These are phyloP conservation scores for Plasmodium vinckei DNA, from an alignment of 169 alveolate species.

Conservation along the genomic window DNA sequence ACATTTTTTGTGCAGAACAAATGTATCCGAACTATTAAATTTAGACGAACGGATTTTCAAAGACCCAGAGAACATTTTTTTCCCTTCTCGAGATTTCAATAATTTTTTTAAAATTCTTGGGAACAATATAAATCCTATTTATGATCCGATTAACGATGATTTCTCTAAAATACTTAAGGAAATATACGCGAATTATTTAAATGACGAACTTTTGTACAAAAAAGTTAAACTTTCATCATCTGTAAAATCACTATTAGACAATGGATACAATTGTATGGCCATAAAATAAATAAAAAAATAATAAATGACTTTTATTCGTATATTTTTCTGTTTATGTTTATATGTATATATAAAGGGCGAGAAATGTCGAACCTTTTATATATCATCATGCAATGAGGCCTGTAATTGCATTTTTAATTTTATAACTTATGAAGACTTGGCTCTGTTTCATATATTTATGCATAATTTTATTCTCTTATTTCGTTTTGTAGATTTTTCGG, in stretches of 20 bases:
- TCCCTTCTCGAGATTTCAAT: constrained; percentile 49
- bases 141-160: constrained; percentile 29
- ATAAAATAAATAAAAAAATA: not conserved
- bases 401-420: too few relatives aligned
- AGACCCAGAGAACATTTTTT: constrained; percentile 71
- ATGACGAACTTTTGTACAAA: constrained; percentile 50
- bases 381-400: too few relatives aligned
- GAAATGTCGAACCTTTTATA: too few relatives aligned
- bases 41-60: constrained; percentile 73
- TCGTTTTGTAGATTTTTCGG: constrained; percentile 28
- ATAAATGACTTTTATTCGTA: too few relatives aligned
- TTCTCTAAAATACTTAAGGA: constrained; percentile 47
- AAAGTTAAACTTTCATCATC: constrained; percentile 19
- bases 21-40: constrained; percentile 41
- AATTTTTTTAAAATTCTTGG: constrained; percentile 42
- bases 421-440: too few relatives aligned
- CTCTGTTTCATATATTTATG: too few relatives aligned
- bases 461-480: too few relatives aligned
- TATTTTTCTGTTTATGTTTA: too few relatives aligned
- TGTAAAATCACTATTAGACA: constrained; percentile 20
- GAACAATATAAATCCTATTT: constrained; percentile 5
- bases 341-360: too few relatives aligned
- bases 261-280: constrained; percentile 59
- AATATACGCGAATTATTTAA: constrained; percentile 43
- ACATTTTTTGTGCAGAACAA: constrained; percentile 19